Conservation (phyloP, 2,329 filamentous ascomycete species). For the Apiospora koreana region DNA sequence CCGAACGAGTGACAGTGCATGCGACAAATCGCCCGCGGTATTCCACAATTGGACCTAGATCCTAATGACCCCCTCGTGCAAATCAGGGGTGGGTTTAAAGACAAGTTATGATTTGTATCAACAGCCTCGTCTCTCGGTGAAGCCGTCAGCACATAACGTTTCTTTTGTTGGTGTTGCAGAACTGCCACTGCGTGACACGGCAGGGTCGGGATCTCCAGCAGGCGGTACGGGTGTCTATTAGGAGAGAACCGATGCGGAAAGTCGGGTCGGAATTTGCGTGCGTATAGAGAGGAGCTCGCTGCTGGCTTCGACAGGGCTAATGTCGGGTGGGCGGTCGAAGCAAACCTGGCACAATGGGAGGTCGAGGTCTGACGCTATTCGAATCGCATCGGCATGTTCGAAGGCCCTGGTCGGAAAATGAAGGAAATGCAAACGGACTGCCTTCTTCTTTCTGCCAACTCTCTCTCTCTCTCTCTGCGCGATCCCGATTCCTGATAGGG, state of each 20-base stretch:
- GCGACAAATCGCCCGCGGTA: neutral
- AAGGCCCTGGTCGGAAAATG: neutral
- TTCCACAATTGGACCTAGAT: neutral
- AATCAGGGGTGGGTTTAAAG: neutral
- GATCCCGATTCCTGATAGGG: constrained; percentile 8
- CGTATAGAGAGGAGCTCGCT: neutral
- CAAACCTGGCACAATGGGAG: neutral
- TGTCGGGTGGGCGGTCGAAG: neutral
- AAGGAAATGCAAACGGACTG: neutral
- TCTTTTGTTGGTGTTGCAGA: neutral
- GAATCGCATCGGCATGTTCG: neutral
- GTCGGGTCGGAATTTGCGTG: neutral
- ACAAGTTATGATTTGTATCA: neutral
- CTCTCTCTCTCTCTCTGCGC: neutral
- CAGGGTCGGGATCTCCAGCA: neutral
- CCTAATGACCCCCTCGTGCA: neutral
- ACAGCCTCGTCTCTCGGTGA: neutral
- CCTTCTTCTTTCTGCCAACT: neutral
- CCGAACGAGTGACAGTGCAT: neutral
- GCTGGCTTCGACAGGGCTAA: neutral
- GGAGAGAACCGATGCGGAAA: neutral
- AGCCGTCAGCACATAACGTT: constrained; percentile 2
- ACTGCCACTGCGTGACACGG: neutral
- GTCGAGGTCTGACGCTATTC: neutral
- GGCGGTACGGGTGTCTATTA: neutral